These are phyloP conservation scores for Angomonas ambiguus DNA, from an alignment of 208 protist genomes.

Conservation along the genomic window DNA sequence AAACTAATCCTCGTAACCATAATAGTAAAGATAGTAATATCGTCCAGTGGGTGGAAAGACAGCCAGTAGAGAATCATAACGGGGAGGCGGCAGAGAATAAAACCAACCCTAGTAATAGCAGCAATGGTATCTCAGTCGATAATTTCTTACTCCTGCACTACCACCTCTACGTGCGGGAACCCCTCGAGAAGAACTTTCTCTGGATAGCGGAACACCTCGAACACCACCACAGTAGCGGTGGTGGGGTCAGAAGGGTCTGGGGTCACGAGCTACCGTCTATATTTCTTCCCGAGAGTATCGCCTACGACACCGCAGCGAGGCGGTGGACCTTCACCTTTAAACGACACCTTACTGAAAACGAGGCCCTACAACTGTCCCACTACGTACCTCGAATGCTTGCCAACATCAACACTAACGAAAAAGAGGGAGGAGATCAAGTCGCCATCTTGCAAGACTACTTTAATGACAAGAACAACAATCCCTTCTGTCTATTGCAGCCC, in stretches of 20 bases:
- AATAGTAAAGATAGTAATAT: neutral
- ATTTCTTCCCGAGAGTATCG: conserved; percentile 21
- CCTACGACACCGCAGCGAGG: conserved; percentile 18
- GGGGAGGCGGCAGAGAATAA: neutral
- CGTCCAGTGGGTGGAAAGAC: neutral
- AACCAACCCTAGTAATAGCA: too few species aligned
- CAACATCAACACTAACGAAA: neutral
- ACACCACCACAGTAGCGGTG: neutral
- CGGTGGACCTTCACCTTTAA: conserved; percentile 39
- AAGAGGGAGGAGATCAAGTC: neutral
- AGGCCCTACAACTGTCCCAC: neutral
- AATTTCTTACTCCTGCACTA: neutral
- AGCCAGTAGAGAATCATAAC: neutral
- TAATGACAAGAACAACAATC: conserved; percentile 26
- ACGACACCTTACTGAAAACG: conserved; percentile 20
- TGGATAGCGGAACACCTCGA: neutral
- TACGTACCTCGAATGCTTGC: conserved; percentile 4
- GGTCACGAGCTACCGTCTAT: conserved; percentile 14
- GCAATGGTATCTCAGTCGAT: neutral
- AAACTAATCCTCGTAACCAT: neutral
- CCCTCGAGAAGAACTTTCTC: neutral
- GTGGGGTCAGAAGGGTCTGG: neutral
- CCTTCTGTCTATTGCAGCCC: conserved; percentile 43
- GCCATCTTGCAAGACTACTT: conserved; percentile 6
- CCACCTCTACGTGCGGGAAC: neutral